A percentile compares a stretch with the other conserved stretches of the same genome.
These are phyloP conservation scores for Wickerhamomyces tratensis DNA, from an alignment of 805 yeast genomes.

Conservation along the genomic window DNA sequence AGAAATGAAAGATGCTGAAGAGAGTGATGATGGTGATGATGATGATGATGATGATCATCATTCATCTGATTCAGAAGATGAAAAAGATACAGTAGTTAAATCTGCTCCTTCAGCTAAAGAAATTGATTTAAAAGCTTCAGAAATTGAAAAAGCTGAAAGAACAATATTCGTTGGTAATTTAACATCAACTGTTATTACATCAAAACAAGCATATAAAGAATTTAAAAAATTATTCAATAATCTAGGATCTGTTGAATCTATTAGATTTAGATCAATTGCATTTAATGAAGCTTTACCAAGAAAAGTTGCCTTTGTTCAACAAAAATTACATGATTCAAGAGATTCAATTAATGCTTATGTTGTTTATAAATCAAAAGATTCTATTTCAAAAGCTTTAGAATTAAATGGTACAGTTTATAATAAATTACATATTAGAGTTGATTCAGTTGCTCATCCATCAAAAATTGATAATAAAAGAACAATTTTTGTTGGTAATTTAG, in stretches of 20 bases:
- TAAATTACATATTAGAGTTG: conserved; percentile 78
- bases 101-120: conserved; percentile 31
- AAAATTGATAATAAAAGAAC: conserved; percentile 76
- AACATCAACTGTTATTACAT: conserved; percentile 51
- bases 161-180: conserved; percentile 88
- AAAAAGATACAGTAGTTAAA: conserved; percentile 10
- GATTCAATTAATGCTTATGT: conserved; percentile 84
- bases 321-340: conserved; percentile 65
- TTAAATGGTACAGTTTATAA: conserved; percentile 63
- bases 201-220: conserved; percentile 47
- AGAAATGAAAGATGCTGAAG: conserved; percentile 14
- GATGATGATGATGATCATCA: too few species aligned
- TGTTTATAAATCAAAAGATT: conserved; percentile 54
- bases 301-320: conserved; percentile 81
- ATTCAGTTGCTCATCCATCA: conserved; percentile 87
- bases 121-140: conserved; percentile 57
- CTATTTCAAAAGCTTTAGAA: conserved; percentile 29
- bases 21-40: conserved; percentile 7
- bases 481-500: conserved; percentile 88
- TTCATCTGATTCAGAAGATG: conserved; percentile 5
- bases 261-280: conserved; percentile 88
- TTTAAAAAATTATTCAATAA: conserved; percentile 53
- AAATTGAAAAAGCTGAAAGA: conserved; percentile 71
- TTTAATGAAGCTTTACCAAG: conserved; percentile 83
- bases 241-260: conserved; percentile 44